Evolutionary conservation across 2,329 filamentous ascomycete species (phyloP), one percentile per base, ranked within the genome.

Genomic region (Fusarium succisae): DNA sequence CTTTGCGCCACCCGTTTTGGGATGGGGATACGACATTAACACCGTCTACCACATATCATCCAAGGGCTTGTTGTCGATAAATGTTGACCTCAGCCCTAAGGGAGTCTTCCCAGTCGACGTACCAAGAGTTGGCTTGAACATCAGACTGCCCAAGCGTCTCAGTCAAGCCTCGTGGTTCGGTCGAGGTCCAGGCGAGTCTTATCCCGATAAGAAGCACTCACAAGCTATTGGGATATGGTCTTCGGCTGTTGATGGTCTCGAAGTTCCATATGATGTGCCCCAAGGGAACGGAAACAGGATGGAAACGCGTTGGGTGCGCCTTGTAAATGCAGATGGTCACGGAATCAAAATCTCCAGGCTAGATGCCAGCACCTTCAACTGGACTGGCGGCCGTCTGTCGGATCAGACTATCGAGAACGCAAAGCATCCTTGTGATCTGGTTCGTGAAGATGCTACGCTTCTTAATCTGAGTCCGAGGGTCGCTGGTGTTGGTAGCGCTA

Each of bases 401-500:
- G 62, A 66, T 22, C 50, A 47, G 6, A 44, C 32, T 3, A 47
- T 67, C 2, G 63, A 68, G 12, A n/a, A 37, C 1, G 65, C 65
- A 11, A 68, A 68, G 37, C 65, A 68, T n/a, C 63, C 65, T 15
- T 38, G 35, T 3, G 65, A 68, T 8, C 22, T 68, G 0, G 44
- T 67, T 8, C 45, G 63, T 1, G 63, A 68, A 38, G 47, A 62
- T 7, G 65, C 63, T 4, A 68, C 65, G 1, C 17, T 68, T 7
- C 47, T 68, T 4, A 67, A 62, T 6, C n/a, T 68, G 0, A 68
- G 63, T 11, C 45, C 54, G 1, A 62, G 44, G 45, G 65, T 68
- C 30, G 65, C 65, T 24, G 65, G 65, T 32, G 54, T 68, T 5
- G 65, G 65, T 26, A 68, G 63, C 18, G 65, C 63, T 7, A 68